These are phyloP conservation scores for Trichoderma endophyticum DNA, from an alignment of 2,329 filamentous ascomycete genomes.

Conservation along the genomic window DNA sequence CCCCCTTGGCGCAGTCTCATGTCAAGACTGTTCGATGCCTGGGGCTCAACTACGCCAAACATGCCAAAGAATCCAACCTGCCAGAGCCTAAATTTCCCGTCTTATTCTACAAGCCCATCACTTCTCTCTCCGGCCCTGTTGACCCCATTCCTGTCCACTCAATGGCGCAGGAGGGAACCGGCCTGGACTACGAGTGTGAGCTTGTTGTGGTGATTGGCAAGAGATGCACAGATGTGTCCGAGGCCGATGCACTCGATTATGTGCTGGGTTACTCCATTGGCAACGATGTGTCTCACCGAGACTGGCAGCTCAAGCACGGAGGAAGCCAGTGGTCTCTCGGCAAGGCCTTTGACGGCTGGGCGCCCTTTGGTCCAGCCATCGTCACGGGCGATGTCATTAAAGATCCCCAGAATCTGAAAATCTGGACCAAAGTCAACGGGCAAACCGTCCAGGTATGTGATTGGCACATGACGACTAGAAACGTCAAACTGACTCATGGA, in stretches of 20 bases:
- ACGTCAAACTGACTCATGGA: not conserved
- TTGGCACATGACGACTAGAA: not conserved
- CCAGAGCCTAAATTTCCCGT: slow-evolving; percentile 68
- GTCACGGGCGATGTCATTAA: slow-evolving; percentile 54
- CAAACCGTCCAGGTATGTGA: slow-evolving; percentile 48
- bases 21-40: slow-evolving; percentile 66
- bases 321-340: slow-evolving; percentile 69
- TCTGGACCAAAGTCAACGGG: slow-evolving; percentile 60
- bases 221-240: slow-evolving; percentile 61
- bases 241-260: slow-evolving; percentile 64
- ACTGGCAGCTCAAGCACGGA: slow-evolving; percentile 68
- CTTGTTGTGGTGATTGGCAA: slow-evolving; percentile 71
- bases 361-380: slow-evolving; percentile 69
- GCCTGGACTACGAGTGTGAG: slow-evolving; percentile 78
- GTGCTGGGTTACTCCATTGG: slow-evolving; percentile 73
- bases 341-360: slow-evolving; percentile 75
- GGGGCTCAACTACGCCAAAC: slow-evolving; percentile 69
- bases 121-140: slow-evolving; percentile 60
- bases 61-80: slow-evolving; percentile 67
- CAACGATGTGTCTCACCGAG: slow-evolving; percentile 77
- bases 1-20: slow-evolving; percentile 60
- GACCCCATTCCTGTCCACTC: slow-evolving; percentile 64
- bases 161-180: slow-evolving; percentile 62
- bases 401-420: slow-evolving; percentile 55
- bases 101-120: slow-evolving; percentile 63